Percentiles rank a stretch among this genome's conserved stretches.
These are phyloP conservation scores for Gossypium ekmanianum DNA, from an alignment of 345 rosid genomes.

Conservation along the genomic window DNA sequence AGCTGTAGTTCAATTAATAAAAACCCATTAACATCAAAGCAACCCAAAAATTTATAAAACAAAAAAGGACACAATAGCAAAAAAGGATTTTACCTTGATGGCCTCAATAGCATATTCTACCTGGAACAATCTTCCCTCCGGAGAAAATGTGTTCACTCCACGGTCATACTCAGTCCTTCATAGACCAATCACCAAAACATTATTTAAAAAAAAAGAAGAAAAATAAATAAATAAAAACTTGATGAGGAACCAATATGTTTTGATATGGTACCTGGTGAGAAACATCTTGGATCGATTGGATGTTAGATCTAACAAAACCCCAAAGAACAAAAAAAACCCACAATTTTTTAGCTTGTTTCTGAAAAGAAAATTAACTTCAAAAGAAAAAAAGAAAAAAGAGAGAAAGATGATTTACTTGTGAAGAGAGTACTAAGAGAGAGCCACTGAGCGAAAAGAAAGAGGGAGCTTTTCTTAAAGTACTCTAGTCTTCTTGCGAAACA, in stretches of 20 bases:
- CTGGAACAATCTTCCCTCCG: constrained; percentile 91
- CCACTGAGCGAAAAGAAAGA: neutral
- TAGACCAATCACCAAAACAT: constrained; percentile 6
- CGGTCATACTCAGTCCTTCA: constrained; percentile 95
- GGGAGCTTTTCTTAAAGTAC: neutral
- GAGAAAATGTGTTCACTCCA: constrained; percentile 97
- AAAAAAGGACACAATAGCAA: neutral
- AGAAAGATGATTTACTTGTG: neutral
- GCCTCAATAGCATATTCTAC: constrained; percentile 99
- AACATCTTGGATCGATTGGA: constrained; percentile 46
- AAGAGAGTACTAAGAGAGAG: neutral
- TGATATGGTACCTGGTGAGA: constrained; percentile 51
- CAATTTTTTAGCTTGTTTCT: neutral
- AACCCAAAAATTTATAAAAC: neutral
- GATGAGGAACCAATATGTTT: neutral
- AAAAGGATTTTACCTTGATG: constrained; percentile 56
- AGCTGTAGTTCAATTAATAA: constrained; percentile 41
- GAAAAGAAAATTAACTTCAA: neutral
- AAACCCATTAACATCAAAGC: neutral
- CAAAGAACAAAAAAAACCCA: neutral
- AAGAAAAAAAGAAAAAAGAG: neutral
- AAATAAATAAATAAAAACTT: neutral
- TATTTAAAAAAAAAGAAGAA: neutral
- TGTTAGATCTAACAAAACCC: constrained; percentile 24
- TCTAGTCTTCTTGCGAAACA: neutral